Evolutionary conservation across 202 grass and related monocot species (phyloP).

Genomic region (Sporobolus alterniflorus): DNA sequence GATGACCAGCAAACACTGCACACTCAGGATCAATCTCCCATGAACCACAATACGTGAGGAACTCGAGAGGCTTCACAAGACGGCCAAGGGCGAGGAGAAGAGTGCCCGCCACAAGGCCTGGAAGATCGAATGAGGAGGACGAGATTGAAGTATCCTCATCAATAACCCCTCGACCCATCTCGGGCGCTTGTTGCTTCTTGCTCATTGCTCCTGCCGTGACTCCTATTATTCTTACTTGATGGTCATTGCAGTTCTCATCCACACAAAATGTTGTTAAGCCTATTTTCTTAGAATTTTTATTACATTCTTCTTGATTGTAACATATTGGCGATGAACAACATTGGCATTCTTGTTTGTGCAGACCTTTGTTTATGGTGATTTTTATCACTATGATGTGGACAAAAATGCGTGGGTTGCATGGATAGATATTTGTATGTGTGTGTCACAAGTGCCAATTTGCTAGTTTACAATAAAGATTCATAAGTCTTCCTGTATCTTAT

Average conservation of each 20-base stretch:
- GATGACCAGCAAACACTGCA: too few relatives aligned
- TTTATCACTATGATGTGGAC: constrained; percentile 92
- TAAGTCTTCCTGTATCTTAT: too few relatives aligned
- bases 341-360: constrained; percentile 43
- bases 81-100: constrained; percentile 90
- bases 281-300: neutral
- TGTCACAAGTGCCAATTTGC: too few relatives aligned
- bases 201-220: neutral
- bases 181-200: neutral
- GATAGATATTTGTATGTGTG: too few relatives aligned
- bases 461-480: too few relatives aligned
- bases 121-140: constrained; percentile 83
- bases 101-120: constrained; percentile 66
- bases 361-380: constrained; percentile 99
- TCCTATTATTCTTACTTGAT: neutral
- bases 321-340: constrained; percentile 7
- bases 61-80: too few relatives aligned
- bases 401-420: constrained; percentile 99
- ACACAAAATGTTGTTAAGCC: neutral
- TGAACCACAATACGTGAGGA: too few relatives aligned
- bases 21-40: too few relatives aligned
- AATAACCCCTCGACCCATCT: neutral
- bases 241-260: neutral
- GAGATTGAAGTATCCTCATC: constrained; percentile 96
- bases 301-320: constrained; percentile 4